Base-by-base conservation (phyloP, 371 early-diverging fungal genomes). In the Mucor sp. region DNA sequence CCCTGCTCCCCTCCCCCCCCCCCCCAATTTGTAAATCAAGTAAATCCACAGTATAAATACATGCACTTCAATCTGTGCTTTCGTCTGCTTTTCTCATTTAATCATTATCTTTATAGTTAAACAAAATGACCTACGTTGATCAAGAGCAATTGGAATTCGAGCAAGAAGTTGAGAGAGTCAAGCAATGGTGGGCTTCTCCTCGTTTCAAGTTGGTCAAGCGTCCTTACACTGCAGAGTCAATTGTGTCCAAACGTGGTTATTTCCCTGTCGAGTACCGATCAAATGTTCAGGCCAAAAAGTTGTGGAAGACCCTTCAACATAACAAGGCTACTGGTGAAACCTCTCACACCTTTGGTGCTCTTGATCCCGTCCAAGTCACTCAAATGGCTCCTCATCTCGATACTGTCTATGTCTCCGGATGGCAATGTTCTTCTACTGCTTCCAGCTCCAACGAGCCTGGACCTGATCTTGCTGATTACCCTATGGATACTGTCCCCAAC, bases 401-500 rank as follows among this genome's bases (percentile, higher is more conserved):
- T 72, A 97, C 99, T 30, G 93, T 98, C 71, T 98, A 98, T 79
- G 98, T 98, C 12, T 95, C 95, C 15, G 98, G 99, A 17, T 98
- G 99, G 99, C 98, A 98, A 76, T 97, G 94, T 71, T 97, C 97
- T 37, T 97, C 98, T 25, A 98, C 98, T 35, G 99, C 99, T 63
- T 95, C 96, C 56, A 87, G 95, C 69, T 91, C 94, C 75, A 97
- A 99, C 86, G 99, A 99, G 85, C 99, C 99, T 66, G 99, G 99
- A 23, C 99, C 98, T 39, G 99, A 99, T 90, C 90, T 98, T 63
- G 98, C 98, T 71, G 98, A 98, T 82, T 98, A 98, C 80, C 99
- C 99, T 60, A 94, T 94, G 97, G 98, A 98, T 84, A 97, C 98
- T 62, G 97, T 99, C 67, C 98, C 98, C 68, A 97, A 96, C 87